Conservation (phyloP, 805 yeast genomes). For the Yarrowia osloensis region DNA sequence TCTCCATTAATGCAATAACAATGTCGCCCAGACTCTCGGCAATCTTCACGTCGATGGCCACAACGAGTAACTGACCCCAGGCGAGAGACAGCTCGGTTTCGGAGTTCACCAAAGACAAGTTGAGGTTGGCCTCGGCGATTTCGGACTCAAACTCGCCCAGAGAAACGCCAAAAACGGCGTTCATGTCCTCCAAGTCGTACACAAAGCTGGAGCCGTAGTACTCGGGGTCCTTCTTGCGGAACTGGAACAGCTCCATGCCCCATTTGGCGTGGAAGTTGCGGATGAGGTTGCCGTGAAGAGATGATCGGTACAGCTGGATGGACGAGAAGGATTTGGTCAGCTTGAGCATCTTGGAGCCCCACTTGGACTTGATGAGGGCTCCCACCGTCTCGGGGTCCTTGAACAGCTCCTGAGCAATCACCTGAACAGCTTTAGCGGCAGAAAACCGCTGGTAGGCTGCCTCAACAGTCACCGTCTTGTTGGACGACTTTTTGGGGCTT, state of each 20-base stretch:
- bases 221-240: conserved; percentile 52
- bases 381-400: conserved; percentile 50
- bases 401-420: conserved; percentile 70
- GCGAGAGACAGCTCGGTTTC: conserved; percentile 72
- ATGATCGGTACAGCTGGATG: conserved; percentile 51
- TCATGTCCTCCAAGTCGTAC: conserved; percentile 65
- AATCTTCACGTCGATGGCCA: conserved; percentile 49
- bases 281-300: conserved; percentile 51
- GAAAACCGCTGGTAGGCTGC: conserved; percentile 39
- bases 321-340: conserved; percentile 45
- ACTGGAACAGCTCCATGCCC: conserved; percentile 49
- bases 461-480: conserved; percentile 32
- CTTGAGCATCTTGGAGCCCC: conserved; percentile 34
- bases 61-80: conserved; percentile 68
- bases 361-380: conserved; percentile 37
- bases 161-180: conserved; percentile 52
- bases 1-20: conserved; percentile 8
- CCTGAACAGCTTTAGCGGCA: conserved; percentile 69
- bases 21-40: conserved; percentile 2
- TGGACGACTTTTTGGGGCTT: conserved; percentile 28
- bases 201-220: conserved; percentile 54
- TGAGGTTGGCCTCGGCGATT: conserved; percentile 60
- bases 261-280: conserved; percentile 52
- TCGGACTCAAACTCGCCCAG: conserved; percentile 54
- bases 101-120: conserved; percentile 62